phyloP scores from a whole-genome alignment of 2,329 filamentous ascomycete species.

The Trichoderma polysporum region DNA sequence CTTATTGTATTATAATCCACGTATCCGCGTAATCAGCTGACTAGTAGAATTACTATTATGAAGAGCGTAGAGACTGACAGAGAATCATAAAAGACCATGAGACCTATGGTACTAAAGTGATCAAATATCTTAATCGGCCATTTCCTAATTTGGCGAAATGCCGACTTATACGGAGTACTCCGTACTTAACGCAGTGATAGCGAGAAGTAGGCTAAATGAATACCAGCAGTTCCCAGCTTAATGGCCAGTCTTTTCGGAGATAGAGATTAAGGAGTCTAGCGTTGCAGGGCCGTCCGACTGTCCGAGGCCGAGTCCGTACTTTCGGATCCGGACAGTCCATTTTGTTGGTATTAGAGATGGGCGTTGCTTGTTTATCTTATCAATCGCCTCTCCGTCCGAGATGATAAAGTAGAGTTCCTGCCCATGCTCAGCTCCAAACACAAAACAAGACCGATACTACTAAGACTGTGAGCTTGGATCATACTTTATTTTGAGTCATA shows the following conservation, averaged over 20 bases:
- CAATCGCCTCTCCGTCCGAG: background rate
- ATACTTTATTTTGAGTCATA: too few relatives aligned
- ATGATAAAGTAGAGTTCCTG: background rate
- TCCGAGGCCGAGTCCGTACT: background rate
- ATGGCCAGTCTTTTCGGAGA: background rate
- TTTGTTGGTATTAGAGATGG: background rate
- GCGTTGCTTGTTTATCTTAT: background rate
- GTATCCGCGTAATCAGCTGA: too few relatives aligned
- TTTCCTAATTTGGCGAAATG: slow-evolving; percentile 23
- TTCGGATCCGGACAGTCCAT: too few relatives aligned
- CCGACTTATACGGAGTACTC: background rate
- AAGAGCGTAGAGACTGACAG: too few relatives aligned
- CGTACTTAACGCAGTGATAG: background rate
- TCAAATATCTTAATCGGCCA: too few relatives aligned
- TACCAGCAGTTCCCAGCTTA: background rate
- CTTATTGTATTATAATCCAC: too few relatives aligned
- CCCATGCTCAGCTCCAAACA: background rate
- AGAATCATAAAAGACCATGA: too few relatives aligned
- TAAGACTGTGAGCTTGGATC: background rate
- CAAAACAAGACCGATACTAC: background rate
- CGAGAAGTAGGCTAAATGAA: background rate
- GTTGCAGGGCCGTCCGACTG: background rate
- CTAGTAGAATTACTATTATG: too few relatives aligned
- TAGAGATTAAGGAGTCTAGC: background rate
- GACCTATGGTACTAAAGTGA: too few relatives aligned